phyloP scores from a whole-genome alignment of 805 yeast species.

The Blastobotrys mokoenaii region DNA sequence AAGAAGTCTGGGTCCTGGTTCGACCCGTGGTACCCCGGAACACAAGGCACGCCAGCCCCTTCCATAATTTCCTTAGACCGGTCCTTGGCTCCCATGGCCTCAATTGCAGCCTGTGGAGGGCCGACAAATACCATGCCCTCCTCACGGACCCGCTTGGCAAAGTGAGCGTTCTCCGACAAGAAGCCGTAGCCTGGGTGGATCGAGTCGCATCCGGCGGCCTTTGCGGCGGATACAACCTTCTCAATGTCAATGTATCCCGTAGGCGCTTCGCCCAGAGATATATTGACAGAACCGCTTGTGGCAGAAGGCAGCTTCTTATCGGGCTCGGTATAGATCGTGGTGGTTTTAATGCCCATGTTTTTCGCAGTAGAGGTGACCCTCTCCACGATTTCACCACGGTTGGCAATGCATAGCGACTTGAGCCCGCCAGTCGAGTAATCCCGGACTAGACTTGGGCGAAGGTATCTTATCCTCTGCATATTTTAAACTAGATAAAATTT shows the following conservation, averaged over 20 bases:
- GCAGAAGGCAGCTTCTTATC: constrained; percentile 23
- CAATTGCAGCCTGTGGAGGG: constrained; percentile 27
- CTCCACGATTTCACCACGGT: constrained; percentile 45
- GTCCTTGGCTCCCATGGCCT: constrained; percentile 29
- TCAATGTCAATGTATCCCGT: constrained; percentile 34
- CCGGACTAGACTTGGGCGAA: background rate
- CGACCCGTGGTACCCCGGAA: constrained; percentile 28
- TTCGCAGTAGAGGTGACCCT: constrained; percentile 23
- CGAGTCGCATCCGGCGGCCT: constrained; percentile 42
- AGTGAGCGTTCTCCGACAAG: constrained; percentile 37
- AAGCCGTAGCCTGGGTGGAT: constrained; percentile 53
- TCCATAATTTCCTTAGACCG: constrained; percentile 27
- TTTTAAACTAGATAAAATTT: background rate
- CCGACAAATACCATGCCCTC: constrained; percentile 29
- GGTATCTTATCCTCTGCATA: too few species aligned
- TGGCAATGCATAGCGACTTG: constrained; percentile 38
- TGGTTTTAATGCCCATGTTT: constrained; percentile 25
- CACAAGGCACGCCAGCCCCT: constrained; percentile 27
- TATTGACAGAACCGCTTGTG: constrained; percentile 16
- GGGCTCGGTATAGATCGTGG: constrained; percentile 26
- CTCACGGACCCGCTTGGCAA: constrained; percentile 26
- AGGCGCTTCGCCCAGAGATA: constrained; percentile 20
- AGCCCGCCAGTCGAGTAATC: constrained; percentile 5
- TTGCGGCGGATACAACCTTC: constrained; percentile 41
- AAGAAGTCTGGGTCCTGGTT: constrained; percentile 24